Evolutionary conservation across 192 early-diverging fungal genomes (phyloP), one percentile per base, ranked within the genome.

Genomic region (Coemansia sp.): DNA sequence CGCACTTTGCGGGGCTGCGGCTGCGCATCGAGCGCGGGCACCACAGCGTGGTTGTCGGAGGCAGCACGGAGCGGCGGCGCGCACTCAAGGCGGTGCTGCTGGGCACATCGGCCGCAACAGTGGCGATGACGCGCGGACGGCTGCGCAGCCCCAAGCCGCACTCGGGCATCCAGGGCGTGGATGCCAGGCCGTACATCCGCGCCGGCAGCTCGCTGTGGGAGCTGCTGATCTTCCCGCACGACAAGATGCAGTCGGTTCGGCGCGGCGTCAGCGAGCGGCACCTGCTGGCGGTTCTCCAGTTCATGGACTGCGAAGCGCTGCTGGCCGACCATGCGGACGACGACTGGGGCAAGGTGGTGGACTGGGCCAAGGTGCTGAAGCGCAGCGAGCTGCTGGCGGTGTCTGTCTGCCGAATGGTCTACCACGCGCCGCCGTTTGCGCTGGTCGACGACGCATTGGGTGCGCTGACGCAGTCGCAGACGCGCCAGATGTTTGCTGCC

Each of bases 181-280:
- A 54, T 12, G 26, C 21, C 52, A 1, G 52, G 52, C 66, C 70
- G 3, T 81, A 81, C 45, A 53, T 81, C 16, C 58, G 65, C 3
- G 44, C 73, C 0, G 72, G 72, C 69, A 76, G 79, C 70, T 72
- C 79, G 38, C 64, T 81, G 47, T 81, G 79, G 79, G 79, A 81
- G 38, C 56, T 69, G 60, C 48, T 81, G 49, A 68, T 81, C 0
- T 81, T 81, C 18, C 79, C 79, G 37, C 74, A 81, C 64, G 79
- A 72, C 70, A 81, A 81, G 53, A 41, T 67, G 10, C 66, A 67
- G 70, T 75, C 74, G 56, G 42, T 71, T 9, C 53, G 64, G 39
- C 74, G 74, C 26, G 74, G 74, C 42, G 50, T 81, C 10, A 61
- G 62, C 21, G 79, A 81, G 61, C 73, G 65, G 11, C 67, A 81